Percentiles rank a stretch among this genome's conserved stretches.
phyloP scores from a whole-genome alignment of 2,329 filamentous ascomycete genomes.

The Drechmeria coniospora region DNA sequence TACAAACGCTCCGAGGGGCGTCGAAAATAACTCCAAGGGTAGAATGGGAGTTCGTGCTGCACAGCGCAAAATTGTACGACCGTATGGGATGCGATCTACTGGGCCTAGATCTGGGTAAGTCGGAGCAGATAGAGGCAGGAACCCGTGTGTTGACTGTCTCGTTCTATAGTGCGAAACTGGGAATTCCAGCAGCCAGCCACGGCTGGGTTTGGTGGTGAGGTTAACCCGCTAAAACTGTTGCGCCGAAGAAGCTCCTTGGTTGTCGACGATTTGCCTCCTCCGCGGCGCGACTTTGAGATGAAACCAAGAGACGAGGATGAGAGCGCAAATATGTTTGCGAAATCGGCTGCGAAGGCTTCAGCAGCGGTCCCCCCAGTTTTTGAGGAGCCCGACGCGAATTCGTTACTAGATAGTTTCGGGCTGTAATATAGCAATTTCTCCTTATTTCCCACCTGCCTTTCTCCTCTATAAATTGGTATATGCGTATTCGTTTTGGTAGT shows the following conservation, averaged over 20 bases:
- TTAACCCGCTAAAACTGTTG: constrained; percentile 53
- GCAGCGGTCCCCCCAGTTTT: constrained; percentile 62
- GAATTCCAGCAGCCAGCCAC: constrained; percentile 48
- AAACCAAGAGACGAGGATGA: constrained; percentile 2
- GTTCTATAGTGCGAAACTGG: constrained; percentile 57
- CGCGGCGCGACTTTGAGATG: constrained; percentile 25
- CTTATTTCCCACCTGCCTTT: neutral
- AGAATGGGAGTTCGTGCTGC: constrained; percentile 81
- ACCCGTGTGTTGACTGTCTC: no score
- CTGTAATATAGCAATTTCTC: constrained; percentile 35
- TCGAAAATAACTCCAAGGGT: constrained; percentile 62
- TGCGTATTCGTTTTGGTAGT: no score
- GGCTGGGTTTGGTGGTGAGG: constrained; percentile 25
- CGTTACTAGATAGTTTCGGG: constrained; percentile 82
- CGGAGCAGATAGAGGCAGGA: no score
- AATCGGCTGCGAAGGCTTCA: constrained; percentile 20
- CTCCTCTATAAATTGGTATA: no score
- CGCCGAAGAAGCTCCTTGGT: constrained; percentile 62
- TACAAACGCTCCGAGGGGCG: constrained; percentile 75
- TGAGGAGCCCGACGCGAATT: constrained; percentile 81
- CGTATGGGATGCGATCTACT: constrained; percentile 89
- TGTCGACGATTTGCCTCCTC: constrained; percentile 53
- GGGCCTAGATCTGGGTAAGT: constrained; percentile 63
- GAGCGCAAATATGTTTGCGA: constrained; percentile 16
- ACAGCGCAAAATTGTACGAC: constrained; percentile 70